Evolutionary conservation across 192 early-diverging fungal genomes (phyloP).

Genomic region (Backusella luteola): DNA sequence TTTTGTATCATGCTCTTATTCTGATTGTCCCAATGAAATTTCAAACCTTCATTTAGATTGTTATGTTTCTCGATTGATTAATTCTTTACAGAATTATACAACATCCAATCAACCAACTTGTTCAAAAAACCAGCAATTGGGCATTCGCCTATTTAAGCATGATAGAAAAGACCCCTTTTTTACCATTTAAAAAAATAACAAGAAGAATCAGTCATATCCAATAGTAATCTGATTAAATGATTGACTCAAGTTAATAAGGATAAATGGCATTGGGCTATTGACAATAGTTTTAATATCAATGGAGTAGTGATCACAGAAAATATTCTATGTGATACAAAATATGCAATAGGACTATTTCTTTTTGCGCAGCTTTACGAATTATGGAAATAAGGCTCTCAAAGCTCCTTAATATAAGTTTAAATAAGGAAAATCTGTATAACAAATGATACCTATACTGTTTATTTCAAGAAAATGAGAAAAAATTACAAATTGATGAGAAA

Average conservation of each 20-base stretch:
- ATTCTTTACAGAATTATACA: background rate
- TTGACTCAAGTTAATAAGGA: background rate
- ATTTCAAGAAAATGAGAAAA: no score
- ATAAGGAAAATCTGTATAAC: background rate
- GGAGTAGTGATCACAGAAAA: background rate
- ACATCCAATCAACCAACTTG: background rate
- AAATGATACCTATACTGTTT: background rate
- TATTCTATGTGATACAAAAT: background rate
- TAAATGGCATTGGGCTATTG: background rate
- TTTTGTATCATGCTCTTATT: no score
- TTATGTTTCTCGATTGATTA: background rate
- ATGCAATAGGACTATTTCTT: background rate
- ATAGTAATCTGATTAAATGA: background rate
- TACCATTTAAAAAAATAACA: background rate
- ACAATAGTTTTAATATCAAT: background rate
- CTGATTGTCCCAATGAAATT: background rate
- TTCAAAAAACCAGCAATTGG: background rate
- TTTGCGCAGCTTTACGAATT: background rate
- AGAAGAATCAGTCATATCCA: background rate
- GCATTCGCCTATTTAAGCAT: background rate
- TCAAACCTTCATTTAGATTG: background rate
- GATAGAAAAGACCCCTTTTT: background rate
- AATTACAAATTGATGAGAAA: no score
- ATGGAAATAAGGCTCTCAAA: background rate
- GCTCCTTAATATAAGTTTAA: background rate